Percentiles rank a stretch among this genome's conserved stretches.
Conservation (phyloP, 805 yeast species). For the Torulaspora quercuum region DNA sequence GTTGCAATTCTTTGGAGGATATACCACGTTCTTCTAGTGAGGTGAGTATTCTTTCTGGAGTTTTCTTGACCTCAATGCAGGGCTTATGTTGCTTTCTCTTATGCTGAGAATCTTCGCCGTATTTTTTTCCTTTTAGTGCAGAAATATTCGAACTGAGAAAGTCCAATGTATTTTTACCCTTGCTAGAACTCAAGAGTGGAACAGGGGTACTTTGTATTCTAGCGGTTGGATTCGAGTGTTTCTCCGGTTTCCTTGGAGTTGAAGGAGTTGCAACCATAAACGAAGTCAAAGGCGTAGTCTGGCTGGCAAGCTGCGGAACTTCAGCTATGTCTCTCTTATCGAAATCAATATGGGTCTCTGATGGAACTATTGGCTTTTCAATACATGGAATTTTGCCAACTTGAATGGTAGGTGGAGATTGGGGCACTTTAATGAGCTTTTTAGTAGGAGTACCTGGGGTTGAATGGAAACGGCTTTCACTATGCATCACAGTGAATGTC, state of each 20-base stretch:
- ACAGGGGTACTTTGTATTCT: conserved; percentile 1
- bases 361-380: too few relatives aligned
- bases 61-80: neutral
- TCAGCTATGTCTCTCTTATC: neutral
- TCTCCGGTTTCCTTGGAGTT: conserved; percentile 9
- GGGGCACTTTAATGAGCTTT: conserved; percentile 13
- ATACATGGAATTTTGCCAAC: too few relatives aligned
- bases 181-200: conserved; percentile 1
- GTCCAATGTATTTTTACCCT: too few relatives aligned
- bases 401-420: conserved; percentile 20
- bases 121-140: neutral
- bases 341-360: too few relatives aligned
- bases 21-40: conserved; percentile 32
- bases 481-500: conserved; percentile 26
- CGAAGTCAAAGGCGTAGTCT: conserved; percentile 3
- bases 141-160: neutral
- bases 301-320: neutral
- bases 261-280: conserved; percentile 5
- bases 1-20: conserved; percentile 52
- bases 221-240: neutral
- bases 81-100: conserved; percentile 10
- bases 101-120: conserved; percentile 17
- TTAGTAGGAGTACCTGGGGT: conserved; percentile 21
- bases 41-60: conserved; percentile 5
- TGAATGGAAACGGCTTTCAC: conserved; percentile 22